Conservation (phyloP, 495 filamentous ascomycete genomes). For the Penicillium crystallinum region DNA sequence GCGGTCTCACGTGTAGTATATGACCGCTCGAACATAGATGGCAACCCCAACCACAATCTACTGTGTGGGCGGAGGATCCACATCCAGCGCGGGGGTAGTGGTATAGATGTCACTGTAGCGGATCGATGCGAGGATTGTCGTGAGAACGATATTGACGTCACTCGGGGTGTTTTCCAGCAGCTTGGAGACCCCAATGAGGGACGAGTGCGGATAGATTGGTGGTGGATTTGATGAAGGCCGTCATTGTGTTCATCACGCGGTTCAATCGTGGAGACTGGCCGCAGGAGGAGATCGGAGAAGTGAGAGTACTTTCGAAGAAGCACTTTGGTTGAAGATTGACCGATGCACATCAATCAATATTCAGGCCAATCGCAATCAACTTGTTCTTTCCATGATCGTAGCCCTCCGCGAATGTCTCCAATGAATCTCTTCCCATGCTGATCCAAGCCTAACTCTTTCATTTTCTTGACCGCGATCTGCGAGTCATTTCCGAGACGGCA, state of each 20-base stretch:
- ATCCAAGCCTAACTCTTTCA: conserved; percentile 64
- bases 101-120: conserved; percentile 64
- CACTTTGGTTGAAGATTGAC: neutral
- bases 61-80: conserved; percentile 63
- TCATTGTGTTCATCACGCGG: conserved; percentile 9
- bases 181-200: conserved; percentile 54
- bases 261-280: too few species aligned
- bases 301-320: neutral
- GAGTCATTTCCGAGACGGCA: conserved; percentile 89
- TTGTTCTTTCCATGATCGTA: conserved; percentile 76
- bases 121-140: conserved; percentile 68
- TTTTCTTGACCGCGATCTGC: conserved; percentile 64
- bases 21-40: conserved; percentile 51
- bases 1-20: conserved; percentile 64
- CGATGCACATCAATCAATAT: conserved; percentile 30
- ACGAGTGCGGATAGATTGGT: conserved; percentile 59
- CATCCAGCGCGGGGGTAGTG: conserved; percentile 46
- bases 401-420: conserved; percentile 75
- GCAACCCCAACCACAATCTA: conserved; percentile 64
- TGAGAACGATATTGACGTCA: conserved; percentile 63
- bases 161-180: conserved; percentile 51
- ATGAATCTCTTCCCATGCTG: conserved; percentile 53
- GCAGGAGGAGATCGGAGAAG: neutral
- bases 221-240: conserved; percentile 49
- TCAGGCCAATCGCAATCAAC: conserved; percentile 70